These are phyloP conservation scores for Bipolaris oryzae DNA, from an alignment of 2,329 filamentous ascomycete species.

Conservation along the genomic window DNA sequence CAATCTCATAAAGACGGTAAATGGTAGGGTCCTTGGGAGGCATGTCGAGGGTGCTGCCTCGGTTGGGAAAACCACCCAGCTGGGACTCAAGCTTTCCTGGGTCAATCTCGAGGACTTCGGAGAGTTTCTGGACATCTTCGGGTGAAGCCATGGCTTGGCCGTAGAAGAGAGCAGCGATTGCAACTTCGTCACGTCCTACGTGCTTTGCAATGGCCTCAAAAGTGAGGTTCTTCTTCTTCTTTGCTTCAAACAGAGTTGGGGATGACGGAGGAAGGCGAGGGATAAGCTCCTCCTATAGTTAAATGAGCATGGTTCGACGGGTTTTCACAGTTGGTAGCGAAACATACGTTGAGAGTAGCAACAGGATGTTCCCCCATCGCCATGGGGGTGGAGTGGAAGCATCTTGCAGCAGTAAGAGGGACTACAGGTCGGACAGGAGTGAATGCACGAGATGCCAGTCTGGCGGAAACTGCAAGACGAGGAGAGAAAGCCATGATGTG, in stretches of 20 bases:
- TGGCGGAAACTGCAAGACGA: slow-evolving; percentile 40
- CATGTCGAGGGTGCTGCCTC: slow-evolving; percentile 80
- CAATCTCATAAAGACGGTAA: slow-evolving; percentile 89
- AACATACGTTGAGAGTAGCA: slow-evolving; percentile 46
- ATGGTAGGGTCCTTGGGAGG: slow-evolving; percentile 84
- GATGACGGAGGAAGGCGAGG: slow-evolving; percentile 74
- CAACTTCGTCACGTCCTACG: slow-evolving; percentile 80
- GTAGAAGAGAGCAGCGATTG: slow-evolving; percentile 87
- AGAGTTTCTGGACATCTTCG: slow-evolving; percentile 72
- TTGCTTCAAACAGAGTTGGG: slow-evolving; percentile 78
- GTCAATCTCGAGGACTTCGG: slow-evolving; percentile 67
- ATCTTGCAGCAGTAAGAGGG: slow-evolving; percentile 30
- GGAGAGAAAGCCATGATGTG: slow-evolving; percentile 33
- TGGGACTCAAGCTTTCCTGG: slow-evolving; percentile 63
- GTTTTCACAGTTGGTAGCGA: neutral
- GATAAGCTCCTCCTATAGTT: slow-evolving; percentile 65
- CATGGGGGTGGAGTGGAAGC: slow-evolving; percentile 33
- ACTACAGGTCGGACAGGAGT: slow-evolving; percentile 31
- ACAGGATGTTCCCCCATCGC: slow-evolving; percentile 49
- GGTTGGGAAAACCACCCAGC: slow-evolving; percentile 77
- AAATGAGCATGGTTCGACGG: slow-evolving; percentile 15
- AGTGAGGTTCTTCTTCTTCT: slow-evolving; percentile 73
- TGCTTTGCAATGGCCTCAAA: slow-evolving; percentile 79
- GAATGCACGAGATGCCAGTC: slow-evolving; percentile 40
- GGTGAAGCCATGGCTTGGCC: slow-evolving; percentile 77